Base-by-base conservation (phyloP, 1,139 yeast species). In the Kurtzmaniella quercitrusa region DNA sequence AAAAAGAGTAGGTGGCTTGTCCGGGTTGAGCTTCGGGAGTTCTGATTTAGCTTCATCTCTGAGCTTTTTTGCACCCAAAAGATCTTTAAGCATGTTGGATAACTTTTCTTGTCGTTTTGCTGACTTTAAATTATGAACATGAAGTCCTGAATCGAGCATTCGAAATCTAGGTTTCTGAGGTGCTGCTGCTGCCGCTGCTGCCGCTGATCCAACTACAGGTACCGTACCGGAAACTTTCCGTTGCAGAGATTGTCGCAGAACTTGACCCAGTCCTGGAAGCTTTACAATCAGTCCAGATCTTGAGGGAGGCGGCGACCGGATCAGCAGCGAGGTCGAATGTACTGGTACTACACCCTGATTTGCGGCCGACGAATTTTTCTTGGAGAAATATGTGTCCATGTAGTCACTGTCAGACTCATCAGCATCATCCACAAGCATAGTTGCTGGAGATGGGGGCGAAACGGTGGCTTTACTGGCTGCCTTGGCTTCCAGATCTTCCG, bases 71-170 rank as follows among this genome's bases (percentile, higher is more conserved):
- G 91, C 89, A 28, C 91, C 94, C 46, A 91, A 65, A 50, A 88
- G 72, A 56, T 88, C 96, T 53, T 88, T 88, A 50, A 93, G 74
- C 96, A 91, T 87, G 48, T 82, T 82, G 16, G 88, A 78, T 39
- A 91, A 70, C 59, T 88, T 89, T 57, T 91, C 98, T 61, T 89
- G 97, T 50, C 98, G 76, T 55, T 84, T 82, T 9, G 91, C 83
- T 38, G 84, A 80, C 47, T 81, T 76, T 50, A 91, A 70, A 56
- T 80, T 81, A 62, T 91, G 98, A 53, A 81, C 88, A 61, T 91
- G 98, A 11, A 65, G 50, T 2, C 94, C 91, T 49, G 82, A 82
- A 39, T 82, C 88, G 42, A 68, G 60, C 58, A 81, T 65, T 33
- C 63, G 54, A 54, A 82, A 82, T 36, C 88, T 55, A 1, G 80